Conservation (phyloP, 768 basidiomycete species). For the Calocybe cyanea region DNA sequence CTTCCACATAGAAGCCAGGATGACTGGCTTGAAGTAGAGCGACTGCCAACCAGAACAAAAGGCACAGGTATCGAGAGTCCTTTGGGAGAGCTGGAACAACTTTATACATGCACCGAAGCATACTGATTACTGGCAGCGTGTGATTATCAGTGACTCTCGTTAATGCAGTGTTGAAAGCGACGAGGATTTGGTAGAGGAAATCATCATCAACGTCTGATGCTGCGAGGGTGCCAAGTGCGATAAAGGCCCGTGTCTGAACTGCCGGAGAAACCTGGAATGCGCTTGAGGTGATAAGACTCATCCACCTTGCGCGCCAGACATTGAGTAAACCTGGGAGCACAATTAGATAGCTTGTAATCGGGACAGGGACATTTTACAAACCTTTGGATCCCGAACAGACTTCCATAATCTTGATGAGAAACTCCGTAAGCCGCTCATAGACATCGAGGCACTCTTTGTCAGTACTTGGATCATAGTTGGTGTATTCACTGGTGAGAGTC, state of each 20-base stretch:
- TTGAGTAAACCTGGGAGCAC: constrained; percentile 63
- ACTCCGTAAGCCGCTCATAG: constrained; percentile 60
- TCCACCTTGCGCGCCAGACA: constrained; percentile 92
- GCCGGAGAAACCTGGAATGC: constrained; percentile 89
- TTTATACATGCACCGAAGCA: constrained; percentile 82
- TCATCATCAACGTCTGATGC: constrained; percentile 88
- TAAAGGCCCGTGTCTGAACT: constrained; percentile 85
- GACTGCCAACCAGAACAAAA: constrained; percentile 86
- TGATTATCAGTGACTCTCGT: constrained; percentile 65
- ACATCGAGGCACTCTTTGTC: constrained; percentile 59
- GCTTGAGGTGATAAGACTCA: constrained; percentile 81
- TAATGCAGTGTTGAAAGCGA: constrained; percentile 76
- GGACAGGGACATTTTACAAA: constrained; percentile 30
- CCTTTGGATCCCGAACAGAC: constrained; percentile 67
- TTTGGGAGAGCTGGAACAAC: constrained; percentile 67
- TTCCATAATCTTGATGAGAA: constrained; percentile 63
- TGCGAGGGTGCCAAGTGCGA: constrained; percentile 79
- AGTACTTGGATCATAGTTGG: constrained; percentile 46
- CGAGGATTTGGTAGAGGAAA: constrained; percentile 88
- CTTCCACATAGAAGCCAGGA: constrained; percentile 64
- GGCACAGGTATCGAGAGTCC: constrained; percentile 67
- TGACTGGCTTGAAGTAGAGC: constrained; percentile 78
- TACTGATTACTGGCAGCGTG: constrained; percentile 72
- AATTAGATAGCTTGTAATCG: too few species aligned
- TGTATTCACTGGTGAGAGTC: constrained; percentile 67